Evolutionary conservation across 1,284 basidiomycete genomes (phyloP).

Genomic region (Neonothopanus nambi): DNA sequence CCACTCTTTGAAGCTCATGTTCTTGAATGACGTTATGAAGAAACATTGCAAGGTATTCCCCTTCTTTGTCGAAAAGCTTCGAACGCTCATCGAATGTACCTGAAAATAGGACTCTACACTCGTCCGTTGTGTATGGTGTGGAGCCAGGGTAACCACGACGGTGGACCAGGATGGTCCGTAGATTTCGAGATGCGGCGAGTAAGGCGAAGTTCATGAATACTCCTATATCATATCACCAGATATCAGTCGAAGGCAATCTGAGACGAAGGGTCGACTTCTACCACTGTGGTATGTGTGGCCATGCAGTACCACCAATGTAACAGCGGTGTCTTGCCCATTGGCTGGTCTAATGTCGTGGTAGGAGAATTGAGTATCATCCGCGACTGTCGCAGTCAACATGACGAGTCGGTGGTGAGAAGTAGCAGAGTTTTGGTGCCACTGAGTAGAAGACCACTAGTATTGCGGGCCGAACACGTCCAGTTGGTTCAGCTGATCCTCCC

Average conservation of each 20-base stretch:
- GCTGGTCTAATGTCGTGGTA: no score
- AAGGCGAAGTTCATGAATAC: neutral
- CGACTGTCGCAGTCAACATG: no score
- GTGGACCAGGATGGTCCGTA: conserved; percentile 18
- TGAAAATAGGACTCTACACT: conserved; percentile 11
- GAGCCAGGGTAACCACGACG: conserved; percentile 21
- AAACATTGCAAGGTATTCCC: conserved; percentile 15
- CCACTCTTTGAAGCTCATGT: conserved; percentile 5
- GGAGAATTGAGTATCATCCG: no score
- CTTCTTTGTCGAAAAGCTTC: conserved; percentile 10
- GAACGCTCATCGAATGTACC: conserved; percentile 13
- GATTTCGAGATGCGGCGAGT: neutral
- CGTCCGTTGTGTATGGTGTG: conserved; percentile 17
- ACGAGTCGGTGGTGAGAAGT: no score
- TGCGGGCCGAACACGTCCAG: no score
- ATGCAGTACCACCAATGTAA: conserved; percentile 25
- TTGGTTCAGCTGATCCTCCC: no score
- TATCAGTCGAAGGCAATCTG: no score
- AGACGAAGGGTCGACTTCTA: neutral
- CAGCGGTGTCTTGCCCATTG: conserved; percentile 8
- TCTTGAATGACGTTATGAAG: conserved; percentile 15
- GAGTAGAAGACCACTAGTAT: no score
- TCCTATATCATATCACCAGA: neutral
- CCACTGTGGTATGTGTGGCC: conserved; percentile 27
- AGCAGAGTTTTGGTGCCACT: no score